Evolutionary conservation across 1,284 basidiomycete genomes (phyloP), one percentile per base, ranked within the genome.

Genomic region (Apiotrichum siamense): DNA sequence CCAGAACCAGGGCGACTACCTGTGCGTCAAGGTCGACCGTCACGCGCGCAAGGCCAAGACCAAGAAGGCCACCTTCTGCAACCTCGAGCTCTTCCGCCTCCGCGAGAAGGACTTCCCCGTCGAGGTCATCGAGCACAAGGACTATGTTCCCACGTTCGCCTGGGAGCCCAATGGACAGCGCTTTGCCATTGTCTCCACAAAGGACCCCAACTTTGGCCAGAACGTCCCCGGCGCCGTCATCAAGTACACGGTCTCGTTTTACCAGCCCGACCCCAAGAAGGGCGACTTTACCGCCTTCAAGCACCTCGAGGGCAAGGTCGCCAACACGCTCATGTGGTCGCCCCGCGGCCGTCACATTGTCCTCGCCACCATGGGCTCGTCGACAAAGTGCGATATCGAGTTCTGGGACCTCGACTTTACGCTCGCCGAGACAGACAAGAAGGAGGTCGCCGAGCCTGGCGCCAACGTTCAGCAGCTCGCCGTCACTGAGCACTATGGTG

Each of bases 1-100:
- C 93, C 96, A 99, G 77, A 96, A 94, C 67, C 89, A 96, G 72
- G 96, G 96, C 45, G 93, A 98, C 76, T 98, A 91, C 79, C 82
- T 99, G 24, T 98, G 96, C 67, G 96, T 98, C 75, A 97, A 97
- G 77, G 96, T 99, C 52, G 96, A 99, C 76, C 87, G 96, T 54
- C 93, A 97, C 74, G 64, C 67, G 33, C 61, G 69, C 58, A 71
- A 71, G 55, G 97, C 94, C 40, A 98, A 98, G 79, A 96, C 92
- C 20, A 97, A 97, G 77, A 98, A 98, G 78, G 93, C 92, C 12
- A 92, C 90, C 49, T 98, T 93, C 79, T 96, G 93, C 77, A 99
- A 98, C 76, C 80, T 99, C 58, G 96, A 99, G 76, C 87, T 99
- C 59, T 98, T 98, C 81, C 84, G 93, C 52, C 84, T 97, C 54